These are phyloP conservation scores for Alternaria novae-zelandiae DNA, from an alignment of 2,329 filamentous ascomycete species.

Conservation along the genomic window DNA sequence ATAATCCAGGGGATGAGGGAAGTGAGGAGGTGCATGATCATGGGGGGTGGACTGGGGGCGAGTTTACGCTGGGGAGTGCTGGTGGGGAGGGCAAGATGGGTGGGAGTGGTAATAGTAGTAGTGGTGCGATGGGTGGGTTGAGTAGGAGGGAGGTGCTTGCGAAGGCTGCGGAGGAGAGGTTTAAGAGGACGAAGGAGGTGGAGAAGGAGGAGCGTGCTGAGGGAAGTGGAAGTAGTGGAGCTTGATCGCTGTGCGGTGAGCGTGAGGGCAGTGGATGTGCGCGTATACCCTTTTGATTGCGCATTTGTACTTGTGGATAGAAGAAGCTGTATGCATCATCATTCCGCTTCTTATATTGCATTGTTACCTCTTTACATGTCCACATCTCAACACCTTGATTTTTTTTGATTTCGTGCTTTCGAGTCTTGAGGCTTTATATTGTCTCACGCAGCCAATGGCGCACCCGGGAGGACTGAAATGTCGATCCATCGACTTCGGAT, in stretches of 20 bases:
- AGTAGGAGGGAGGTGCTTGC: conserved; percentile 77
- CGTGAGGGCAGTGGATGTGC: not conserved
- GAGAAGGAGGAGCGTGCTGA: conserved; percentile 41
- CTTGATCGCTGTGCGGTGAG: not conserved
- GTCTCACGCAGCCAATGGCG: not conserved
- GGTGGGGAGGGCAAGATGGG: conserved; percentile 24
- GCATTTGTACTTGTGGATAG: not conserved
- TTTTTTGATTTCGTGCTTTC: not conserved
- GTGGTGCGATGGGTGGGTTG: conserved; percentile 53
- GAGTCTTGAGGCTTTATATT: not conserved
- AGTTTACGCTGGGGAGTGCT: conserved; percentile 45
- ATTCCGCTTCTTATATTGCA: not conserved
- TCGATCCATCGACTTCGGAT: not conserved
- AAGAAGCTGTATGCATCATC: not conserved
- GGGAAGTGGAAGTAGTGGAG: conserved; percentile 9
- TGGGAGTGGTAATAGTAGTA: conserved; percentile 32
- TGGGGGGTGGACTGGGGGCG: conserved; percentile 54
- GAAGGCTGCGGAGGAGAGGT: conserved; percentile 72
- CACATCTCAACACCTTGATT: not conserved
- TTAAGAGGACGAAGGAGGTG: conserved; percentile 58
- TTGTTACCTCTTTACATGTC: not conserved
- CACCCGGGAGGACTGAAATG: not conserved
- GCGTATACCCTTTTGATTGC: conserved; percentile 4
- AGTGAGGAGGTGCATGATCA: conserved; percentile 45
- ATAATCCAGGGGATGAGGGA: conserved; percentile 27